Conservation (phyloP, 306 rosid species). For the Delonix regia region DNA sequence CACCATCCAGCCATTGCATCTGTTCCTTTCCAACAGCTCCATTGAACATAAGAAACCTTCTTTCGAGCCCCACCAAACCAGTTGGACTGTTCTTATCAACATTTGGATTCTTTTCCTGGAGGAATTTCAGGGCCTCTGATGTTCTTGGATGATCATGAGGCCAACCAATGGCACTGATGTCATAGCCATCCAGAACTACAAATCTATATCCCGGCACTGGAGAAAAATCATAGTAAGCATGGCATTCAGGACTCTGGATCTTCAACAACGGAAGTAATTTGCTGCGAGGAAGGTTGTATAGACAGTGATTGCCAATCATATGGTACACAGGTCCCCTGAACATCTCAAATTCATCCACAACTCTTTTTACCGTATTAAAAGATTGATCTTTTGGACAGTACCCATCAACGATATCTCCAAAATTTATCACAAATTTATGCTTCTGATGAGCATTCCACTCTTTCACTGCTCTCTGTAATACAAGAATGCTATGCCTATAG, state of each 20-base stretch:
- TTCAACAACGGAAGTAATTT: constrained; percentile 75
- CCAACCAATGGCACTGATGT: constrained; percentile 92
- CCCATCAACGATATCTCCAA: constrained; percentile 94
- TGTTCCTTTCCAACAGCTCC: constrained; percentile 90
- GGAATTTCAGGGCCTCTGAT: constrained; percentile 64
- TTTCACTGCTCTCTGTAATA: constrained; percentile 76
- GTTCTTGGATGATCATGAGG: constrained; percentile 73
- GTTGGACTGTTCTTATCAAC: constrained; percentile 78
- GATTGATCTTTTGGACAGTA: constrained; percentile 83
- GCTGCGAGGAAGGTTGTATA: constrained; percentile 86
- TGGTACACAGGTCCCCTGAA: constrained; percentile 77
- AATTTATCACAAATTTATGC: constrained; percentile 70
- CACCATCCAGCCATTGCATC: constrained; percentile 70
- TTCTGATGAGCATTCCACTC: constrained; percentile 65
- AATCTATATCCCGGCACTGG: constrained; percentile 74
- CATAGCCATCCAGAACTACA: constrained; percentile 83
- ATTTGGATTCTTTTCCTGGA: constrained; percentile 75
- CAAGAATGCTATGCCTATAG: constrained; percentile 78
- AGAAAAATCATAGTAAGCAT: constrained; percentile 83
- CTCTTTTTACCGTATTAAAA: constrained; percentile 55
- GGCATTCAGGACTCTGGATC: constrained; percentile 48
- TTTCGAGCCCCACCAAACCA: constrained; percentile 68
- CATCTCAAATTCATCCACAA: constrained; percentile 58
- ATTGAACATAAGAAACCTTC: constrained; percentile 92
- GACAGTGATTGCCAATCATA: constrained; percentile 93